A percentile compares a stretch with the other conserved stretches of the same genome.
phyloP scores from a whole-genome alignment of 163 green algal species.

The Chlorella variabilis region DNA sequence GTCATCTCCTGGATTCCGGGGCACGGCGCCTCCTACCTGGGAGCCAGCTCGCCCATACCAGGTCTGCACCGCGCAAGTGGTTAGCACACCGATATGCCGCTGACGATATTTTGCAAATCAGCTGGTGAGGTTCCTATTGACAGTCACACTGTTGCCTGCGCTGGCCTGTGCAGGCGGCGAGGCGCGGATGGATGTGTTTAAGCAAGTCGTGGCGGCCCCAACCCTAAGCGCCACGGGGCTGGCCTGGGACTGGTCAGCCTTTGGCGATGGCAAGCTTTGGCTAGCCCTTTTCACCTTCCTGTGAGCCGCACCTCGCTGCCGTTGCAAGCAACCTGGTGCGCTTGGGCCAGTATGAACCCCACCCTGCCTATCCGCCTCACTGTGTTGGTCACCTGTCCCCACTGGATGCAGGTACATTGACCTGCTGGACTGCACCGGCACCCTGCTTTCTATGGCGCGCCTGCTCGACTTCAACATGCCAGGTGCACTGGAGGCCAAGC shows the following conservation, averaged over 20 bases:
- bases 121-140: too few relatives aligned
- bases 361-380: too few relatives aligned
- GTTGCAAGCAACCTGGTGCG: too few relatives aligned
- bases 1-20: slow-evolving; percentile 84
- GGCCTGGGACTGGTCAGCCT: slow-evolving; percentile 62
- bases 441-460: slow-evolving; percentile 51
- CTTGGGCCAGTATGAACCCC: too few relatives aligned
- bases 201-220: slow-evolving; percentile 44
- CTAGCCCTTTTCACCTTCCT: slow-evolving; percentile 37
- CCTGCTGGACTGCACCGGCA: slow-evolving; percentile 59
- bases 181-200: slow-evolving; percentile 66
- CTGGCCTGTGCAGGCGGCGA: slow-evolving; percentile 56
- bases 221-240: slow-evolving; percentile 52
- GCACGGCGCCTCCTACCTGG: slow-evolving; percentile 67
- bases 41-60: slow-evolving; percentile 50
- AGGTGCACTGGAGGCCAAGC: background rate
- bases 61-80: too few relatives aligned
- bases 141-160: too few relatives aligned
- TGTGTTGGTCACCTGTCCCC: too few relatives aligned
- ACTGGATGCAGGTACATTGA: slow-evolving; percentile 52
- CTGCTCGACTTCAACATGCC: slow-evolving; percentile 47
- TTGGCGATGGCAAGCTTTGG: slow-evolving; percentile 35
- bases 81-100: too few relatives aligned
- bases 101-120: too few relatives aligned
- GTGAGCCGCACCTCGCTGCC: slow-evolving; percentile 10